Conservation (phyloP, 2,329 filamentous ascomycete genomes). For the Cyphellophora europaea region DNA sequence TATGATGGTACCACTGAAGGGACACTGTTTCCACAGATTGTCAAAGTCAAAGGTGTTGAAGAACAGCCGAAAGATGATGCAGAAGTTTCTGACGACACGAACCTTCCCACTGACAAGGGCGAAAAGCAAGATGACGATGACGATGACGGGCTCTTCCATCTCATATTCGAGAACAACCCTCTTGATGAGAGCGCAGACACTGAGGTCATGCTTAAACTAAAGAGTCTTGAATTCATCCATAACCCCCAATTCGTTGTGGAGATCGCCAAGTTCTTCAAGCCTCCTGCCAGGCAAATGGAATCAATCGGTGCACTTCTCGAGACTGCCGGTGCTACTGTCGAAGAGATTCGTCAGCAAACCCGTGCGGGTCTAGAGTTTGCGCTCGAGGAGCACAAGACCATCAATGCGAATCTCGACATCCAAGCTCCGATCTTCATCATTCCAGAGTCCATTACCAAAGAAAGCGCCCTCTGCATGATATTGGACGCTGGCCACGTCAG, state of each 20-base stretch:
- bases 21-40: slow-evolving; percentile 88
- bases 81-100: slow-evolving; percentile 30
- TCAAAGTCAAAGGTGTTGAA: slow-evolving; percentile 84
- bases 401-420: slow-evolving; percentile 91
- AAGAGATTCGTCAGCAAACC: slow-evolving; percentile 90
- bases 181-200: slow-evolving; percentile 88
- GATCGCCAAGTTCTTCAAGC: slow-evolving; percentile 89
- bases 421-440: slow-evolving; percentile 95
- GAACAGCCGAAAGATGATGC: slow-evolving; percentile 42
- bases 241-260: slow-evolving; percentile 90
- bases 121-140: slow-evolving; percentile 32
- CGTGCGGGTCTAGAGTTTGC: slow-evolving; percentile 93
- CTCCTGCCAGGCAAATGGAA: slow-evolving; percentile 95
- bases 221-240: slow-evolving; percentile 94
- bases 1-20: slow-evolving; percentile 93
- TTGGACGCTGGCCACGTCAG: slow-evolving; percentile 93
- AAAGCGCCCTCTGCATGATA: slow-evolving; percentile 78
- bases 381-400: slow-evolving; percentile 92
- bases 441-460: slow-evolving; percentile 78
- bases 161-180: slow-evolving; percentile 90
- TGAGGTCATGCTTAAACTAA: slow-evolving; percentile 80
- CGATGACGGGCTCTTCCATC: slow-evolving; percentile 77
- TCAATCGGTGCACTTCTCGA: slow-evolving; percentile 95
- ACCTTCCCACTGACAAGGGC: slow-evolving; percentile 31
- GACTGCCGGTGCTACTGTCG: slow-evolving; percentile 86